phyloP scores from a whole-genome alignment of 2,329 filamentous ascomycete genomes.

The Colletotrichum orchidophilum region DNA sequence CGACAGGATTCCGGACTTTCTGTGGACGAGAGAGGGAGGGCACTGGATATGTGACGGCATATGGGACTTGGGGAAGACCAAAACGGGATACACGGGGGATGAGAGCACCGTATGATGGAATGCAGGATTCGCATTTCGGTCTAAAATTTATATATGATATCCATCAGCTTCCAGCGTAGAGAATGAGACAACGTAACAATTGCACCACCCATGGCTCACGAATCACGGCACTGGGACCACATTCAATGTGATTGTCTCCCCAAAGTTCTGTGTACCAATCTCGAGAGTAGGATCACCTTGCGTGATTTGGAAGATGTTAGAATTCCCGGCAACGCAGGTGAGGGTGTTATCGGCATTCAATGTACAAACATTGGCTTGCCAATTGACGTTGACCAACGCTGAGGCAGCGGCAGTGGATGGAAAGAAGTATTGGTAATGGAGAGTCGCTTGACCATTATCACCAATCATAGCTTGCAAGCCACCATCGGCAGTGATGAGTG shows the following conservation, averaged over 20 bases:
- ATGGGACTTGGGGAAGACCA: constrained; percentile 38
- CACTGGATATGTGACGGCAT: constrained; percentile 40
- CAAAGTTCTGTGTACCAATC: background rate
- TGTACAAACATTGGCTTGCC: background rate
- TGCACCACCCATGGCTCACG: too few relatives aligned
- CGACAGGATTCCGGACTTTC: constrained; percentile 37
- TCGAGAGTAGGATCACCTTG: background rate
- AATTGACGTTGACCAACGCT: background rate
- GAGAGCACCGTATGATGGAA: background rate
- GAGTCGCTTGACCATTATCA: background rate
- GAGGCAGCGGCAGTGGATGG: background rate
- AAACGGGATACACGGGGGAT: constrained; percentile 23
- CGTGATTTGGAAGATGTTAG: background rate
- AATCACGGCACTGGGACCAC: background rate
- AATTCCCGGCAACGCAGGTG: background rate
- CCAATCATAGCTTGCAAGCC: background rate
- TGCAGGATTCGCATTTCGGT: background rate
- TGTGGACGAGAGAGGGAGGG: constrained; percentile 35
- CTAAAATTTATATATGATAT: background rate
- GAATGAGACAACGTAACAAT: too few relatives aligned
- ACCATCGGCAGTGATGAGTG: background rate
- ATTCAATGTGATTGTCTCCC: background rate
- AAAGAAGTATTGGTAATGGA: background rate
- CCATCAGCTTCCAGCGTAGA: background rate
- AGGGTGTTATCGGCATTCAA: background rate